Base-by-base conservation (phyloP, 257 asterid species). In the Oldenlandia corymbosa region DNA sequence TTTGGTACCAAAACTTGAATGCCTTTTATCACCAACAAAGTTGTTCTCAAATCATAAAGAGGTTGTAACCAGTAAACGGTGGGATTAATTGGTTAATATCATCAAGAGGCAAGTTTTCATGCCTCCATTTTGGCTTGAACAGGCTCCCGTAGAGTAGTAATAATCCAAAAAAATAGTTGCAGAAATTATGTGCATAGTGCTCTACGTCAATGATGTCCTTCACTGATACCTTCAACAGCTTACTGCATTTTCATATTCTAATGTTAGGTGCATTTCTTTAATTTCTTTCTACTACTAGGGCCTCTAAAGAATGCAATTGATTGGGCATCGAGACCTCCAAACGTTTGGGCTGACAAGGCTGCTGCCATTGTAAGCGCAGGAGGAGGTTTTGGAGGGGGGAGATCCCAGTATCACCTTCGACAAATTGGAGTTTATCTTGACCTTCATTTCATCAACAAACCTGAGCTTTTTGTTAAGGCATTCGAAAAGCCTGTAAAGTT, bases 301-400 rank as follows among this genome's bases (percentile, higher is more conserved):
- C 98, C 96, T 2, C 67, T 91, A 67, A 91, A 91, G 69, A 91
- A 91, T 62, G 96, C 96, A 1, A 64, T 91, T 58, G 97, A 91
- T 71, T 91, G 97, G 97, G 96, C 90, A 37, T 91, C 98, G 0
- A 73, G 96, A 69, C 84, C 95, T 16, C 96, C 95, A 6, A 91
- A 88, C 58, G 88, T 75, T 11, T 91, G 96, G 95, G 95, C 82
- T 5, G 83, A 79, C 58, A 91, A 91, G 77, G 72, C 89, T 1
- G 96, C 94, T n/a, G 95, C 96, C 23, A 78, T 91, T 1, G 78
- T 91, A 47, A 86, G 98, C 74, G 61, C 88, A 0, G 94, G 95
- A 31, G 98, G 95, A 37, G 31, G 64, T 28, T 61, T 39, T 52
- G 95, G 98, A 69, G 96, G 98, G 65, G 95, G 87, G 2, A 78